Percentiles rank a stretch among this genome's conserved stretches.
These are phyloP conservation scores for Aureobasidium sp. DNA, from an alignment of 2,329 filamentous ascomycete genomes.

Conservation along the genomic window DNA sequence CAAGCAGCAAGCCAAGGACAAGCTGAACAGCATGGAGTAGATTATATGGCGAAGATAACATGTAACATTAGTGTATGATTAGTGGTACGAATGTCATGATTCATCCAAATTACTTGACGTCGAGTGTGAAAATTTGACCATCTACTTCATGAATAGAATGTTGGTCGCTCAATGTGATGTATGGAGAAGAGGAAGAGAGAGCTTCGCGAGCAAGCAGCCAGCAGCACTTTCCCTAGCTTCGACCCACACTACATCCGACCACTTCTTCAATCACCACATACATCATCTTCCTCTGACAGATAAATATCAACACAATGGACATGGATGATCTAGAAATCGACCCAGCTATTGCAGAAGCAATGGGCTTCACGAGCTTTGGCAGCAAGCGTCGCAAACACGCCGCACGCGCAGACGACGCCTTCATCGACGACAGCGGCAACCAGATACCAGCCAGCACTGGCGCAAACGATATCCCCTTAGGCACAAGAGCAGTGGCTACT, in stretches of 20 bases:
- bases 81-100: background rate
- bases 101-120: background rate
- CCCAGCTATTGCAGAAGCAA: slow-evolving; percentile 55
- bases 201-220: background rate
- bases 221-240: background rate
- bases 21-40: slow-evolving; percentile 13
- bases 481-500: slow-evolving; percentile 2
- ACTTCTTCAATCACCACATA: background rate
- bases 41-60: background rate
- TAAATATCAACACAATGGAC: background rate
- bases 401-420: slow-evolving; percentile 38
- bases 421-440: slow-evolving; percentile 34
- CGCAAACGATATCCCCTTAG: slow-evolving; percentile 25
- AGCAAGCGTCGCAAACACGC: slow-evolving; percentile 65
- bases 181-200: background rate
- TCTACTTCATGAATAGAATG: too few relatives aligned
- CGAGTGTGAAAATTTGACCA: too few relatives aligned
- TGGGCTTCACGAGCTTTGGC: slow-evolving; percentile 71
- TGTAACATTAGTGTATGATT: background rate
- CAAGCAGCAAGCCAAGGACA: slow-evolving; percentile 18
- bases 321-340: slow-evolving; percentile 37
- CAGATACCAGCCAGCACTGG: slow-evolving; percentile 29
- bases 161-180: background rate
- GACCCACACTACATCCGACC: background rate
- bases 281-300: background rate